Conservation (phyloP, 2,329 filamentous ascomycete genomes). For the Helotiales sp. region DNA sequence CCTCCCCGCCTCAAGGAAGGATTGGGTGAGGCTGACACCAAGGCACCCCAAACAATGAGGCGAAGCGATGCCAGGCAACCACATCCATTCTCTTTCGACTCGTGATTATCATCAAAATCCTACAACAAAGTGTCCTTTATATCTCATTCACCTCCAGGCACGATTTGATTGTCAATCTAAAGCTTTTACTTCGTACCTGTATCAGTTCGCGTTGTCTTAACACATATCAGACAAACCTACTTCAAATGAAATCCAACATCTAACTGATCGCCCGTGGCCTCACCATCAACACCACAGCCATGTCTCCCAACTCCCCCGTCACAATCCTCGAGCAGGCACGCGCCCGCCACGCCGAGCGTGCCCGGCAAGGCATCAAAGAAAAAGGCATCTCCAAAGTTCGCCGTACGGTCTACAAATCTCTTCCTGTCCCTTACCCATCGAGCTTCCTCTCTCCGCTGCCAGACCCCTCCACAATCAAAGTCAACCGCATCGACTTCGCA, state of each 20-base stretch:
- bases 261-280: too few relatives aligned
- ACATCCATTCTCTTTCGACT: not conserved
- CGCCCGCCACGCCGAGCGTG: constrained; percentile 2
- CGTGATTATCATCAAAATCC: not conserved
- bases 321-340: constrained; percentile 11
- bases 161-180: not conserved
- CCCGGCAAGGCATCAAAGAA: not conserved
- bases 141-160: not conserved
- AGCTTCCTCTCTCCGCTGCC: constrained; percentile 54
- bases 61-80: not conserved
- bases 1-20: not conserved
- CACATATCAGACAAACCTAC: not conserved
- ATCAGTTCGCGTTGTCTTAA: not conserved
- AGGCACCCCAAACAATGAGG: not conserved
- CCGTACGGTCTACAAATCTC: constrained; percentile 43
- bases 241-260: not conserved
- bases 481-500: constrained; percentile 59
- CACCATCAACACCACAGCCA: not conserved
- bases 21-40: not conserved
- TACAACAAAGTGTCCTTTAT: not conserved
- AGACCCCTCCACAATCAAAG: constrained; percentile 51
- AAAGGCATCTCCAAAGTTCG: not conserved
- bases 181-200: not conserved
- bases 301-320: not conserved
- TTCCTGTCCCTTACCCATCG: constrained; percentile 48